Base-by-base conservation (phyloP, 768 basidiomycete genomes). In the Podaxis sp. region DNA sequence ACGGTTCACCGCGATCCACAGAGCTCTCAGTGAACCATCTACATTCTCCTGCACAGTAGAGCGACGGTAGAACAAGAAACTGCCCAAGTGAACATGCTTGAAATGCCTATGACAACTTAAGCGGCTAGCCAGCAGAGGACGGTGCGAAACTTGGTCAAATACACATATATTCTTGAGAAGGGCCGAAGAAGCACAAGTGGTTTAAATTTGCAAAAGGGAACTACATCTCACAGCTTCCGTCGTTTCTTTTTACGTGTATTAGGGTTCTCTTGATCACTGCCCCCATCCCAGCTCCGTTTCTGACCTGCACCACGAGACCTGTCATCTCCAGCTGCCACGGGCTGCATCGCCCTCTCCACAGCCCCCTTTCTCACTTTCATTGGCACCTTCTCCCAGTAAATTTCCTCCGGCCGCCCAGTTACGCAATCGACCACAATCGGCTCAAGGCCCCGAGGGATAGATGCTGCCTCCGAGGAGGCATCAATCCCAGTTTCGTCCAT, bases 331-430 rank as follows among this genome's bases (percentile, higher is more conserved):
- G 4, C 17, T 1, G n/a, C 40, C 36, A 41, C 15, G 65, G 40
- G 36, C 17, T 57, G 26, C 1, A 80, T 63, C 0, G 79, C 81
- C 69, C 78, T 84, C 48, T 78, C 78, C 44, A 90, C 82, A 0
- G 91, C 90, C 66, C 84, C 81, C 53, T 75, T 72, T 15, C 86
- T 77, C 26, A 92, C 79, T 69, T 89, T 91, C 68, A 88, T 85
- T 0, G 92, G 92, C 0, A 93, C 86, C 64, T 87, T 87, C 59
- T 86, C 82, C 92, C 91, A 93, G 67, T 93, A 93, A 40, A 93
- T 58, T 62, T 82, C 84, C 66, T 92, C 91, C 62, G 81, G 78
- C 71, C 75, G 84, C 2, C 89, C 91, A 2, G 73, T 69, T 0
- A 93, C 84, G 15, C 86, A 49, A 68, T 91, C 91, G 48, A 84